Base-by-base conservation (phyloP, 169 alveolate species). In the Plasmodium gonderi region DNA sequence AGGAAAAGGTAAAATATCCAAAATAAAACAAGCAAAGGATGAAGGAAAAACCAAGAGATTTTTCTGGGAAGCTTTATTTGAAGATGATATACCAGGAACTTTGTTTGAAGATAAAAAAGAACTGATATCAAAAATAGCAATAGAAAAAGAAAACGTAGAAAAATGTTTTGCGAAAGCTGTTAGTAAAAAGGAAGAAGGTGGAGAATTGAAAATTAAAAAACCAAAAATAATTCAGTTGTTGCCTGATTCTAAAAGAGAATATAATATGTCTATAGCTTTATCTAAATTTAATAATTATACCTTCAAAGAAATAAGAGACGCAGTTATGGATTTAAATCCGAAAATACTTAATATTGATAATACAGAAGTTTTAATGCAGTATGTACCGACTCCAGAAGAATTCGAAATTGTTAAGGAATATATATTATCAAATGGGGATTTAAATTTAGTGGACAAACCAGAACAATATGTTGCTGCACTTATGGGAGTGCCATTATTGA, bases 191-290 rank as follows among this genome's bases (percentile, higher is more conserved):
- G 78, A 65, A 72, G 78, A 44, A 44, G 67, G 65, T 14, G 65
- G 11, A 8, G 92, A 80, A 68, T 5, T 45, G 17, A 79, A 85
- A 80, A 65, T 93, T 47, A 75, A 60, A 60, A 78, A 80, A 85
- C 81, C 80, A 85, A 90, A 95, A 95, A 80, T 94, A 47, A 90
- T 97, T 72, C 98, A 96, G 23, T 94, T 97, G 77, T 95, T 97
- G 67, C 98, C 98, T 0, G 98, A 97, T 90, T 91, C 98, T n/a
- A 97, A 97, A 96, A 93, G 98, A 68, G 97, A 98, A 54, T 97
- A 97, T 95, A 97, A 97, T 91, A 97, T 97, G 97, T 97, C 97
- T 85, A 97, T 97, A 72, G 98, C 98, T 20, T 90, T 97, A 45
- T 94, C 98, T n/a, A 97, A 97, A 85, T 97, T 97, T 95, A 96